These are phyloP conservation scores for Vaccinium vitisidaea DNA, from an alignment of 148 eudicot species.

Conservation along the genomic window DNA sequence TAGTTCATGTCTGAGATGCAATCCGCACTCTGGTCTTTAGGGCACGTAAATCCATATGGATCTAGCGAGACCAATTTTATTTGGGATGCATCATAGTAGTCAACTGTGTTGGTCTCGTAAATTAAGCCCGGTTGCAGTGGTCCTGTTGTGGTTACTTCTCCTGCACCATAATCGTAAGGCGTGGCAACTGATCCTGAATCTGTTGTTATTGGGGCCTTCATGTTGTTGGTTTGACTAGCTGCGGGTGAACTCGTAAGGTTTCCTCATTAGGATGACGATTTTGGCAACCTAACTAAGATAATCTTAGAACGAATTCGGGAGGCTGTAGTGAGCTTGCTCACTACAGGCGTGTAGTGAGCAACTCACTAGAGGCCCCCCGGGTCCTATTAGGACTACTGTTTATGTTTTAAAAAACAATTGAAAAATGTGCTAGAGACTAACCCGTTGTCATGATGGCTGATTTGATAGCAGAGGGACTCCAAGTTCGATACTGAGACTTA, in stretches of 20 bases:
- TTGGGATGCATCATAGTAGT: conserved; percentile 41
- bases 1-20: conserved; percentile 62
- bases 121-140: conserved; percentile 62
- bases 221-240: conserved; percentile 63
- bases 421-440: conserved; percentile 9
- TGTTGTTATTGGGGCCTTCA: conserved; percentile 43
- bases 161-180: conserved; percentile 73
- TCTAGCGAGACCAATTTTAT: conserved; percentile 46
- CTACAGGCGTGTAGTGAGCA: too few relatives aligned
- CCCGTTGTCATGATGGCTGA: conserved; percentile 90
- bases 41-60: conserved; percentile 50
- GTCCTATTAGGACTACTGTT: not conserved
- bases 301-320: not conserved
- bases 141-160: conserved; percentile 54
- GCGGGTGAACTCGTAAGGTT: conserved; percentile 12
- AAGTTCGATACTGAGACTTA: conserved; percentile 56
- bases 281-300: not conserved
- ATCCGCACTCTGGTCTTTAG: conserved; percentile 36
- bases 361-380: too few relatives aligned
- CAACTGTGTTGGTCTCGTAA: conserved; percentile 46
- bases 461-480: conserved; percentile 66
- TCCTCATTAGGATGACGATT: not conserved
- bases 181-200: conserved; percentile 44
- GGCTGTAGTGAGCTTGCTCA: too few relatives aligned
- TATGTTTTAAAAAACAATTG: not conserved